Evolutionary conservation across 306 rosid species (phyloP), one percentile per base, ranked within the genome.

Genomic region (Sicyos baderoa): DNA sequence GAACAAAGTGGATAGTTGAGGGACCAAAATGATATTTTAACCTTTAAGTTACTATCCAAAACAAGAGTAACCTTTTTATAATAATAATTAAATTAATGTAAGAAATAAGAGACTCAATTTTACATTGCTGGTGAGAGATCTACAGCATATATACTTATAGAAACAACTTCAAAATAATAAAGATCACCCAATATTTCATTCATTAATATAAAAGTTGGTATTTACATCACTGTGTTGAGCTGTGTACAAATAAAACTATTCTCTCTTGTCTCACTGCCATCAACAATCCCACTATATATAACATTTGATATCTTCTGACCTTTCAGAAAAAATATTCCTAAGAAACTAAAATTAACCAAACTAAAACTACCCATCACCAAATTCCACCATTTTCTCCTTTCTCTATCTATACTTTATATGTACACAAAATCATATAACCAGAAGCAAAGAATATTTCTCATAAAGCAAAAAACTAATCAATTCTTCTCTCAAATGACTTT

Each of bases 331-430:
- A 14, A 58, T 61, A 23, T 27, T 0, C 18, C 27, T 54, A 50
- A 77, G 52, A 45, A 35, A 54, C 15, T 18, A 14, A 67, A 21
- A 14, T 10, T 29, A 52, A 32, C 61, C 60, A 69, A 84, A 75
- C 78, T 57, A 79, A 73, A 78, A 81, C 85, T 74, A 72, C 29
- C 82, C 1, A 19, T 78, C 76, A 80, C 89, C 87, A 80, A 84
- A 79, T 81, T 78, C 84, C 60, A 73, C 64, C 77, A 77, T 42
- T 64, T 51, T 61, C 21, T 56, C 21, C 15, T 35, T 8, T 32
- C 25, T 35, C 15, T 37, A 10, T 35, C 68, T 61, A 35, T 82
- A 74, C 78, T 74, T 53, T 89, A 83, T 87, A 79, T 83, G 35
- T 29, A 29, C 35, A 89, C 95, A 66, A 7, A 47, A 35, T 29